Conservation (phyloP, 2,329 filamentous ascomycete species). For the Calycina herbarum region DNA sequence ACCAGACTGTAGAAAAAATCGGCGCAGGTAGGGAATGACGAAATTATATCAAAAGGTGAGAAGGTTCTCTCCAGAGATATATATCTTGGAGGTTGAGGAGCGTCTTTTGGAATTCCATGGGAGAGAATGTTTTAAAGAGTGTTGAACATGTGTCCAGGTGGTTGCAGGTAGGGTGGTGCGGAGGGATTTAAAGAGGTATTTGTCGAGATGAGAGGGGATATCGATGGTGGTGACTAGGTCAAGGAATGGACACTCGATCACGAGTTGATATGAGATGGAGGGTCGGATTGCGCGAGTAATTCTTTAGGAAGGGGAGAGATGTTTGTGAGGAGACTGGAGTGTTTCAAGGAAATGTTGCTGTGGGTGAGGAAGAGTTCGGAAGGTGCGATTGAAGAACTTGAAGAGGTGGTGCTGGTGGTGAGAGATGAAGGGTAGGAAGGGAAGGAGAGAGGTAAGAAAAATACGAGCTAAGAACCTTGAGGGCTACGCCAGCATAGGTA, state of each 20-base stretch:
- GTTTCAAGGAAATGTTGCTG: neutral
- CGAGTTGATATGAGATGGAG: neutral
- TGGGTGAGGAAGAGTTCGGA: too few relatives aligned
- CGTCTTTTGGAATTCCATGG: neutral
- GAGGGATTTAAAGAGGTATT: constrained; percentile 2
- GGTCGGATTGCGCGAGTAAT: neutral
- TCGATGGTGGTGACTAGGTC: neutral
- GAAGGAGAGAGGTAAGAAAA: too few relatives aligned
- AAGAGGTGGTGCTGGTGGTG: too few relatives aligned
- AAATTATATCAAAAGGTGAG: neutral
- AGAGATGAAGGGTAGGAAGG: too few relatives aligned
- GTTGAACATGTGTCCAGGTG: constrained; percentile 4
- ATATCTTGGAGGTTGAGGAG: neutral
- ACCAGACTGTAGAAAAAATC: neutral
- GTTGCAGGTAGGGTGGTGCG: neutral
- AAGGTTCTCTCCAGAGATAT: neutral
- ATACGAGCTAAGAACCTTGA: too few relatives aligned
- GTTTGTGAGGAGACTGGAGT: neutral
- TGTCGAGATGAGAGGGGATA: neutral
- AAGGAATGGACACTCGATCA: neutral
- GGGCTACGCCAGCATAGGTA: too few relatives aligned
- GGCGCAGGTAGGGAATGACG: neutral
- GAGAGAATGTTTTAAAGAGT: neutral
- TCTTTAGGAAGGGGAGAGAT: neutral
- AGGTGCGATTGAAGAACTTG: too few relatives aligned